Conservation (phyloP, 768 basidiomycete genomes). For the Flagelloscypha sp. region DNA sequence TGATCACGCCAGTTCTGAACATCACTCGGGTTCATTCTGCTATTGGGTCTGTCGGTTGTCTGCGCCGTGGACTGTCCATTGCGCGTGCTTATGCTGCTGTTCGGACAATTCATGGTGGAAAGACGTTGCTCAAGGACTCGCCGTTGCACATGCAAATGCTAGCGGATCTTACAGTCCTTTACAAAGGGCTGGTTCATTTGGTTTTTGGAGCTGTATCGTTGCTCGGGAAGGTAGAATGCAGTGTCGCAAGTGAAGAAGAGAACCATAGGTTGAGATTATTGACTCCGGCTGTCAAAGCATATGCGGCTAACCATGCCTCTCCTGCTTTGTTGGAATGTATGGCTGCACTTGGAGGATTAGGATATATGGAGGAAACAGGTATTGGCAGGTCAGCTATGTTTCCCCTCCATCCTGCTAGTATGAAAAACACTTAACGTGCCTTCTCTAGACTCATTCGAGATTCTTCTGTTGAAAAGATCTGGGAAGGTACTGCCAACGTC, state of each 20-base stretch:
- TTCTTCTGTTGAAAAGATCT: conserved; percentile 70
- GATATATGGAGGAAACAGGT: conserved; percentile 79
- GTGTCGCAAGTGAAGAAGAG: conserved; percentile 41
- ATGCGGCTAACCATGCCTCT: conserved; percentile 55
- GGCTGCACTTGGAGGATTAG: conserved; percentile 65
- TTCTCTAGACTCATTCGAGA: conserved; percentile 48
- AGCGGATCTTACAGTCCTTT: conserved; percentile 50
- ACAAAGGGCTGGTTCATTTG: conserved; percentile 59
- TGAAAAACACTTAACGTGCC: background rate
- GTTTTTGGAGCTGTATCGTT: conserved; percentile 50
- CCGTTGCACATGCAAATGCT: conserved; percentile 60
- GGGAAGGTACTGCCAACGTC: conserved; percentile 71
- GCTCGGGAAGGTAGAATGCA: conserved; percentile 56
- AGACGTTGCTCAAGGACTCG: conserved; percentile 40
- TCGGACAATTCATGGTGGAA: conserved; percentile 46
- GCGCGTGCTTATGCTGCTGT: conserved; percentile 58
- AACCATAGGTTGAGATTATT: conserved; percentile 47
- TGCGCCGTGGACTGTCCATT: conserved; percentile 58
- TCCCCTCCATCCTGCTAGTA: background rate
- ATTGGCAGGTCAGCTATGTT: conserved; percentile 40
- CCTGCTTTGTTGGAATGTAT: conserved; percentile 67
- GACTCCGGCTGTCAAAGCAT: conserved; percentile 66
- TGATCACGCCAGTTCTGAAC: conserved; percentile 64
- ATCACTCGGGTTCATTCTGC: conserved; percentile 70
- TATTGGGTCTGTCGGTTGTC: conserved; percentile 41